A percentile compares a stretch with the other conserved stretches of the same genome.
phyloP scores from a whole-genome alignment of 306 rosid genomes.

The Gleditsia sinensis region DNA sequence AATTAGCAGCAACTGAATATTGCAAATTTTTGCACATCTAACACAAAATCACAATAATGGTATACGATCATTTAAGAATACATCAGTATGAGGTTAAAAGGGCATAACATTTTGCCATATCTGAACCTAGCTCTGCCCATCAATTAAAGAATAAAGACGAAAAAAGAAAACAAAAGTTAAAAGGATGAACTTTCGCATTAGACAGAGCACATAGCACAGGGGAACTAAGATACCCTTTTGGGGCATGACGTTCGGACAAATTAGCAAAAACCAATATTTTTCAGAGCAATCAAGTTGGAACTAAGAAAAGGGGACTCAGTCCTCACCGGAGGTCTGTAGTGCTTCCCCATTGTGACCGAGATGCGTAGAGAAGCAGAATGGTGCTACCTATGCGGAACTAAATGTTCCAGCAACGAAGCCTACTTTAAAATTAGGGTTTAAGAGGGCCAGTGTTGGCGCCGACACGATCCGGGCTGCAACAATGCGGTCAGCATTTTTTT shows the following conservation, averaged over 20 bases:
- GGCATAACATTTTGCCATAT: not conserved
- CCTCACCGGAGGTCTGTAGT: slow-evolving; percentile 85
- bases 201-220: not conserved
- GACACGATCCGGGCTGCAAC: not conserved
- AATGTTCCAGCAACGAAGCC: not conserved
- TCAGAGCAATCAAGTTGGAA: not conserved
- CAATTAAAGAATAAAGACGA: not conserved
- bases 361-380: too few species aligned
- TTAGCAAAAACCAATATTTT: not conserved
- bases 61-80: not conserved
- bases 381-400: too few species aligned
- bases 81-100: not conserved
- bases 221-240: not conserved
- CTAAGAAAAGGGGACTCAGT: not conserved
- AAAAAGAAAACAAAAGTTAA: not conserved
- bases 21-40: not conserved
- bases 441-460: not conserved
- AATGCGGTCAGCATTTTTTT: too few species aligned
- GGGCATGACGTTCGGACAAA: not conserved
- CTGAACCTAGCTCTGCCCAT: not conserved
- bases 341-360: slow-evolving; percentile 72
- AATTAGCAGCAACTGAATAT: not conserved
- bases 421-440: too few species aligned
- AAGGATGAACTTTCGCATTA: not conserved
- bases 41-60: not conserved